Conservation (phyloP, 805 yeast genomes). For the Lipomyces sp. region DNA sequence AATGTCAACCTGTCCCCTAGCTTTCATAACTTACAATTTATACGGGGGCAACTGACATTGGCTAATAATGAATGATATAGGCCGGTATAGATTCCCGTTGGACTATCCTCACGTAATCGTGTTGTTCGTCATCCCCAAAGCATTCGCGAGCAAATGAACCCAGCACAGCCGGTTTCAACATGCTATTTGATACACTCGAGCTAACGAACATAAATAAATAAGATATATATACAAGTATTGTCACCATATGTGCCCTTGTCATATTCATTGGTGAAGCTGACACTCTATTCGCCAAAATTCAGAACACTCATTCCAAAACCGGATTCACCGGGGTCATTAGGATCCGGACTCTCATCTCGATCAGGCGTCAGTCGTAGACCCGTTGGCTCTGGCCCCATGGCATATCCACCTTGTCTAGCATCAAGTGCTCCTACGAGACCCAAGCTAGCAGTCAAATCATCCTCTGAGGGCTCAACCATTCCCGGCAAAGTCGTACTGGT, state of each 20-base stretch:
- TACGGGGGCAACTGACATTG: no score
- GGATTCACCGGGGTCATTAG: neutral
- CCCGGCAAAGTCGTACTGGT: neutral
- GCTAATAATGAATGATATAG: no score
- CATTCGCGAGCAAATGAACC: no score
- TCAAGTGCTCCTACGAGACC: slow-evolving; percentile 6
- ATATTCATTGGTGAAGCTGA: neutral
- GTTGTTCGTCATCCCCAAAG: no score
- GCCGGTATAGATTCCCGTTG: no score
- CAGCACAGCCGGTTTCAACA: no score
- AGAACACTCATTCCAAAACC: slow-evolving; percentile 4
- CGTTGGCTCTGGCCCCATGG: neutral
- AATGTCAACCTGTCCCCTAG: no score
- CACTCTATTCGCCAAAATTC: neutral
- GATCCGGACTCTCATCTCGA: neutral
- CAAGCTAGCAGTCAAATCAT: slow-evolving; percentile 1
- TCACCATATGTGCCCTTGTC: neutral
- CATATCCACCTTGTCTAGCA: neutral
- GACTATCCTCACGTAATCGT: no score
- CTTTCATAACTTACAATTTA: no score
- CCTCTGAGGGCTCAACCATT: slow-evolving; percentile 4
- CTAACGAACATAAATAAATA: neutral
- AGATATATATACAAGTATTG: neutral
- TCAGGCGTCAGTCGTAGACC: neutral
- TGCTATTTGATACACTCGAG: neutral